Percentiles rank a stretch among this genome's conserved stretches.
phyloP scores from a whole-genome alignment of 495 filamentous ascomycete species.

The Astrothelium subdiscretum region DNA sequence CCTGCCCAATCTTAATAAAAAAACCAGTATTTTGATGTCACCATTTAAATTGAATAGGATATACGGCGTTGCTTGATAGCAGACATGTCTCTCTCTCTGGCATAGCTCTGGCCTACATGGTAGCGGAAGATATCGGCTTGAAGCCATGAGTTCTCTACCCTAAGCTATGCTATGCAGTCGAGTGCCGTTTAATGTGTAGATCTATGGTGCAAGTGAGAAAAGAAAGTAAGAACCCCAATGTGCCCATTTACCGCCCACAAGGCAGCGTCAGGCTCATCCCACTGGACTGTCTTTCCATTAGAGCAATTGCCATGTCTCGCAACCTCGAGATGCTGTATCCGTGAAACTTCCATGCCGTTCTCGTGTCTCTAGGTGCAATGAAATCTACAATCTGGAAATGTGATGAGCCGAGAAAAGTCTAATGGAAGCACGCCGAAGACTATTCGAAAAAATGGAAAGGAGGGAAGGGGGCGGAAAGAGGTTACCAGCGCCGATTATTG shows the following conservation, averaged over 20 bases:
- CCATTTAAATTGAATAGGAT: too few species aligned
- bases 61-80: too few species aligned
- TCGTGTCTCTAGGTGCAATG: background rate
- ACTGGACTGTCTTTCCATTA: background rate
- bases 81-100: too few species aligned
- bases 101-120: too few species aligned
- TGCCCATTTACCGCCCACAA: background rate
- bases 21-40: too few species aligned
- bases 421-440: background rate
- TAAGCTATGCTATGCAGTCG: background rate
- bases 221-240: background rate
- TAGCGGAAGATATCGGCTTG: background rate
- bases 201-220: background rate
- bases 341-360: background rate
- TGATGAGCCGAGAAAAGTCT: background rate
- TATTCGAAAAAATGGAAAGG: background rate
- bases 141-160: background rate
- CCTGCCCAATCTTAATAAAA: too few species aligned
- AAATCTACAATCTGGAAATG: background rate
- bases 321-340: background rate
- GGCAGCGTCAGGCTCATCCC: background rate
- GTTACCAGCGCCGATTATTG: conserved; percentile 29
- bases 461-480: background rate
- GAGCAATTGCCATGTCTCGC: background rate
- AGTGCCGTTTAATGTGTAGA: background rate